Evolutionary conservation across 164 flowering plant species (phyloP).

Genomic region (Malania oleifera): DNA sequence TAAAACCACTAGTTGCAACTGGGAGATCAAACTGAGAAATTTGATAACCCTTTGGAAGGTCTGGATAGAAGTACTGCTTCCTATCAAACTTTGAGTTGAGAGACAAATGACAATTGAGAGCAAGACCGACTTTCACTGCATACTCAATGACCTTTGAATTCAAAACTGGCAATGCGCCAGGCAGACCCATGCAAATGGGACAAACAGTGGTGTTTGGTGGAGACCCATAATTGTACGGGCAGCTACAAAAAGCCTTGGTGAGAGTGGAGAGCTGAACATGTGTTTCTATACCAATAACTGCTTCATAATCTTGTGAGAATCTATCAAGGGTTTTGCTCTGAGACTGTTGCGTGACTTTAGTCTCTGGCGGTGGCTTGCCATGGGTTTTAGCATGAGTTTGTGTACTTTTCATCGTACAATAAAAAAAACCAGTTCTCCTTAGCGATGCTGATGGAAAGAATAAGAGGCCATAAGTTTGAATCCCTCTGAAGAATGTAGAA

Average conservation of each 20-base stretch:
- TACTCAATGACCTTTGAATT: conserved; percentile 84
- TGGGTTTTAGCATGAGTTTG: conserved; percentile 32
- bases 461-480: conserved; percentile 32
- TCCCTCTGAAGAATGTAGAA: conserved; percentile 47
- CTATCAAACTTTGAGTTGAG: conserved; percentile 83
- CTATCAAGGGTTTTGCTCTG: conserved; percentile 28
- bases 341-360: conserved; percentile 19
- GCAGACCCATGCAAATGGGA: conserved; percentile 92
- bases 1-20: conserved; percentile 59
- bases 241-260: conserved; percentile 84
- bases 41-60: conserved; percentile 93
- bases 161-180: conserved; percentile 85
- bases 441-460: conserved; percentile 33
- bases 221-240: conserved; percentile 76
- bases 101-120: conserved; percentile 70
- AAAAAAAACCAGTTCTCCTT: conserved; percentile 28
- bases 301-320: conserved; percentile 52
- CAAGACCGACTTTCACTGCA: conserved; percentile 77
- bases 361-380: conserved; percentile 25
- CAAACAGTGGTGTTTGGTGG: conserved; percentile 76
- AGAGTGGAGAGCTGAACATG: conserved; percentile 83
- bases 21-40: conserved; percentile 94
- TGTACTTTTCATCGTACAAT: conserved; percentile 41
- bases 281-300: conserved; percentile 89
- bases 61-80: conserved; percentile 93